Conservation (phyloP, 2,329 filamentous ascomycete genomes). For the Biscogniauxia sp. region DNA sequence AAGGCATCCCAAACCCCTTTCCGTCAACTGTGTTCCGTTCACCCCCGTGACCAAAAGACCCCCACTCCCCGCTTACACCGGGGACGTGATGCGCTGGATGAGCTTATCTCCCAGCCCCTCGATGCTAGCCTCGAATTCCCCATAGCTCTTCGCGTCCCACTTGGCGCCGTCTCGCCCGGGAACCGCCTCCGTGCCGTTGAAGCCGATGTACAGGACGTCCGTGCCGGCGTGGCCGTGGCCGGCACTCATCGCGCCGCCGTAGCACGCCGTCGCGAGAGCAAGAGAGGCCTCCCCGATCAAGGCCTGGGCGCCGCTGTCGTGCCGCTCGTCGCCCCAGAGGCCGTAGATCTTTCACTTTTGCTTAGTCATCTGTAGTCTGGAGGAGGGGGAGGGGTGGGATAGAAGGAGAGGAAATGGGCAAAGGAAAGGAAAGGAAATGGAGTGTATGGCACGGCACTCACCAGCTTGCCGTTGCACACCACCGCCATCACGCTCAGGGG, state of each 20-base stretch:
- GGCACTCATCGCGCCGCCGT: constrained; percentile 6
- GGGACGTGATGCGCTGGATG: constrained; percentile 35
- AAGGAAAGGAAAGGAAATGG: neutral
- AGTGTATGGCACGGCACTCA: constrained; percentile 11
- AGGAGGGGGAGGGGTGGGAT: too few species aligned
- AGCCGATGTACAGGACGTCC: constrained; percentile 54
- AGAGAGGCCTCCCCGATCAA: constrained; percentile 49
- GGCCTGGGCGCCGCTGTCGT: constrained; percentile 38
- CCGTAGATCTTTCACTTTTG: constrained; percentile 42
- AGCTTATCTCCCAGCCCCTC: constrained; percentile 49
- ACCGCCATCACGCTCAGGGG: constrained; percentile 48
- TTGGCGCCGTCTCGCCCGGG: constrained; percentile 51
- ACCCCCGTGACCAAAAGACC: neutral
- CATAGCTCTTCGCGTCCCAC: constrained; percentile 50
- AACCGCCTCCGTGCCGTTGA: constrained; percentile 54
- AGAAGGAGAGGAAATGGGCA: too few species aligned
- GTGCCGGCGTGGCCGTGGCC: constrained; percentile 5
- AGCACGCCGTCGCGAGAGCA: constrained; percentile 47
- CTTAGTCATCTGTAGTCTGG: neutral
- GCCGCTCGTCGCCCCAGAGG: constrained; percentile 54
- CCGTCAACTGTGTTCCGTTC: too few species aligned
- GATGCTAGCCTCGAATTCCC: constrained; percentile 54
- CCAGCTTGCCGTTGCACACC: constrained; percentile 44
- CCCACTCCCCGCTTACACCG: too few species aligned
- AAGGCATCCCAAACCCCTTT: too few species aligned